Conservation (phyloP, 352 stramenopile species). For the Phytophthora pseudosyringae region DNA sequence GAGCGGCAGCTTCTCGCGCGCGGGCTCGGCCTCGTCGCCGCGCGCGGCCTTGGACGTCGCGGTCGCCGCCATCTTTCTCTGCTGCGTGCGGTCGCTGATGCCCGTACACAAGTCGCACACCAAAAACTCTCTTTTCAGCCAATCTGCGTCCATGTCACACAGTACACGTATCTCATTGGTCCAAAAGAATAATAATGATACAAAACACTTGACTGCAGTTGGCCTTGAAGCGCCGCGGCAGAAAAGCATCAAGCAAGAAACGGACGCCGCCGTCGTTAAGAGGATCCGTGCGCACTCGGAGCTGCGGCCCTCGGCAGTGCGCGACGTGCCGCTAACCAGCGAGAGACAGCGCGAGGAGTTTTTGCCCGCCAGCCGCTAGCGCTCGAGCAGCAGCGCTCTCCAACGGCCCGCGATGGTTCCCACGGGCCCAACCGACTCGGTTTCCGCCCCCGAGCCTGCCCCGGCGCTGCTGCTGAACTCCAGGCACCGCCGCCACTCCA, state of each 20-base stretch:
- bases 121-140: constrained; percentile 16
- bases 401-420: constrained; percentile 29
- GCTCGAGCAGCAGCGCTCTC: not conserved
- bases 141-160: constrained; percentile 2
- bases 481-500: constrained; percentile 23
- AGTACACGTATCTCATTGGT: constrained; percentile 23
- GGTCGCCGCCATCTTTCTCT: constrained; percentile 39
- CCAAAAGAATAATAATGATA: constrained; percentile 15
- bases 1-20: constrained; percentile 57
- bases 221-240: constrained; percentile 19
- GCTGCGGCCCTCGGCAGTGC: constrained; percentile 10
- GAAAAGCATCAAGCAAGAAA: constrained; percentile 8
- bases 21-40: constrained; percentile 31
- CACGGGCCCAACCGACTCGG: constrained; percentile 14
- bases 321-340: constrained; percentile 3
- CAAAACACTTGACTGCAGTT: not conserved
- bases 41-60: constrained; percentile 34
- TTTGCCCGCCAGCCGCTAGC: not conserved
- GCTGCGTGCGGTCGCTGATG: not conserved
- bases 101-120: constrained; percentile 9
- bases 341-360: constrained; percentile 16
- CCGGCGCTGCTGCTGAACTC: not conserved
- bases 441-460: constrained; percentile 15
- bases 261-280: not conserved
- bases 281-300: not conserved